Conservation (phyloP, 176 grass and related monocot species). For the Carex pumila region DNA sequence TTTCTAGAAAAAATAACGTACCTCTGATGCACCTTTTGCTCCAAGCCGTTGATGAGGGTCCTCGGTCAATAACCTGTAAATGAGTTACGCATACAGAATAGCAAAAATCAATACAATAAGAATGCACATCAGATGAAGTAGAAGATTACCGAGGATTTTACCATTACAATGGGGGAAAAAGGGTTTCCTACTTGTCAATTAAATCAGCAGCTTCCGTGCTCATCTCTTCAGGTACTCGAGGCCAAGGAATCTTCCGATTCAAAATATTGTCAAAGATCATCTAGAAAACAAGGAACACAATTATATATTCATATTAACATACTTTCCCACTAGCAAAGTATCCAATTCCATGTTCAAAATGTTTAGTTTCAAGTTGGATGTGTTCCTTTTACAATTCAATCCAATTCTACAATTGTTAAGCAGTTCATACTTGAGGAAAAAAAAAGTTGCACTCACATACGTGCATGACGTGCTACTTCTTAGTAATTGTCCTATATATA, state of each 20-base stretch:
- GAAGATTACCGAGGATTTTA: background rate
- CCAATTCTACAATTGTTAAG: background rate
- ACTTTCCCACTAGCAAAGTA: background rate
- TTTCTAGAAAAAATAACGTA: constrained; percentile 32
- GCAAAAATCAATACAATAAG: constrained; percentile 3
- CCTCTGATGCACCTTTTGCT: constrained; percentile 88
- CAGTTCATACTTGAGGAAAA: background rate
- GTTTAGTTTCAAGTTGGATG: background rate
- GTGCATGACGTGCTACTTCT: background rate
- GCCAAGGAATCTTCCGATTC: constrained; percentile 98
- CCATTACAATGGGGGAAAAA: background rate
- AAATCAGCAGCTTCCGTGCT: constrained; percentile 78
- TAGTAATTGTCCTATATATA: background rate
- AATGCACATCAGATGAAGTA: background rate
- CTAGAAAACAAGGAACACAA: constrained; percentile 50
- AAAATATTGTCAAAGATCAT: constrained; percentile 99
- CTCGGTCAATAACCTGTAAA: constrained; percentile 85
- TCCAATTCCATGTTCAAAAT: background rate
- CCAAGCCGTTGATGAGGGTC: constrained; percentile 96
- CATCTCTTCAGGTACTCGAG: constrained; percentile 83
- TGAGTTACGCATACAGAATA: constrained; percentile 6
- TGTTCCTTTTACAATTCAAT: constrained; percentile 1
- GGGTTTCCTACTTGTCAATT: constrained; percentile 85
- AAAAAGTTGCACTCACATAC: background rate
- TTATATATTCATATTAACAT: constrained; percentile 28